These are phyloP conservation scores for Backusella tarrabulga DNA, from an alignment of 192 early-diverging fungal genomes.

Conservation along the genomic window DNA sequence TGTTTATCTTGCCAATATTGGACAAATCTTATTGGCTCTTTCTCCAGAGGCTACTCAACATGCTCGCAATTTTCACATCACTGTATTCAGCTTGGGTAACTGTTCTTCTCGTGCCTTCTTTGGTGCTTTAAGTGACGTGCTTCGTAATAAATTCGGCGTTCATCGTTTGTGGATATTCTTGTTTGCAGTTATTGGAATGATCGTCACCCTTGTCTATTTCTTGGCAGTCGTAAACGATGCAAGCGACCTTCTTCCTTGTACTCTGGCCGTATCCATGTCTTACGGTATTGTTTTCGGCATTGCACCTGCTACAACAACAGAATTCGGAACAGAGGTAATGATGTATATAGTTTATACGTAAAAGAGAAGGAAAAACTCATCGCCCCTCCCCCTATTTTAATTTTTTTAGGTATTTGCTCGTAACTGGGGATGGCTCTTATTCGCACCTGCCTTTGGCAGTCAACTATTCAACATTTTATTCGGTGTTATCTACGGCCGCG, in stretches of 20 bases:
- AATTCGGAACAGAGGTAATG: constrained; percentile 32
- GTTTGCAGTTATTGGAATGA: constrained; percentile 9
- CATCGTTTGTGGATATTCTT: constrained; percentile 37
- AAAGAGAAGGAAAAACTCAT: not conserved
- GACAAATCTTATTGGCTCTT: constrained; percentile 16
- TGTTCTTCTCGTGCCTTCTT: constrained; percentile 30
- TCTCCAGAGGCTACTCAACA: constrained; percentile 16
- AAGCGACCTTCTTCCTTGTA: constrained; percentile 20
- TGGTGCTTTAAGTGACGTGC: constrained; percentile 24
- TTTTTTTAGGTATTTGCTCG: constrained; percentile 30
- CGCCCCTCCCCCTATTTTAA: not conserved
- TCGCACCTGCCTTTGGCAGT: constrained; percentile 36
- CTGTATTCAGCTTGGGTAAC: constrained; percentile 28
- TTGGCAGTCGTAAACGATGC: constrained; percentile 9
- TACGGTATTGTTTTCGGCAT: constrained; percentile 35
- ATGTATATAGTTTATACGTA: not conserved
- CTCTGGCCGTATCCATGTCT: constrained; percentile 18
- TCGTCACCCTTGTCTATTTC: constrained; percentile 10
- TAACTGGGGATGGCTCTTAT: constrained; percentile 38
- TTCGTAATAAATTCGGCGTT: constrained; percentile 21
- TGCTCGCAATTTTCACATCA: constrained; percentile 21
- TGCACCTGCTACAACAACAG: constrained; percentile 29
- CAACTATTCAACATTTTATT: constrained; percentile 34
- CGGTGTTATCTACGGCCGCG: constrained; percentile 27
- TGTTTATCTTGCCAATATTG: constrained; percentile 30